Conservation (phyloP, 2,329 filamentous ascomycete genomes). For the Xylariaceae sp. region DNA sequence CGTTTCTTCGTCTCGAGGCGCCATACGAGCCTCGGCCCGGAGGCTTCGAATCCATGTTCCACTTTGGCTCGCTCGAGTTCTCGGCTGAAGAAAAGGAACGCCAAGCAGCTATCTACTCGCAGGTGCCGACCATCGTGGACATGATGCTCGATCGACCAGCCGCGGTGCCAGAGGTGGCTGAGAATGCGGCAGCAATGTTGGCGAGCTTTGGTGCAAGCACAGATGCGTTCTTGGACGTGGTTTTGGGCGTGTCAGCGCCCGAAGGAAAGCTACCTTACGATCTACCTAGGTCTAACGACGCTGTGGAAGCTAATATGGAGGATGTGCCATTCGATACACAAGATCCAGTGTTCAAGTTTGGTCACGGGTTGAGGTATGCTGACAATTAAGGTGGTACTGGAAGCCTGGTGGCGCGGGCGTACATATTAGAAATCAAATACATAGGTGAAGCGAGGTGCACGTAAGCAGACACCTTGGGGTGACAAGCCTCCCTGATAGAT, state of each 20-base stretch:
- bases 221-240: conserved; percentile 39
- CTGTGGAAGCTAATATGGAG: conserved; percentile 28
- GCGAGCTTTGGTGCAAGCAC: conserved; percentile 35
- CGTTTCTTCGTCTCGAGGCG: conserved; percentile 34
- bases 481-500: too few relatives aligned
- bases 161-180: conserved; percentile 37
- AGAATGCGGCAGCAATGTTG: conserved; percentile 32
- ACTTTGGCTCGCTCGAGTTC: conserved; percentile 36
- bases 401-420: too few relatives aligned
- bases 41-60: conserved; percentile 35
- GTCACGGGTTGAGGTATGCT: conserved; percentile 20
- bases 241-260: conserved; percentile 33
- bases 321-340: conserved; percentile 22
- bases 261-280: conserved; percentile 42
- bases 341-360: conserved; percentile 21
- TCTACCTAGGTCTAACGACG: conserved; percentile 36
- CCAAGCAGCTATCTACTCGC: conserved; percentile 34
- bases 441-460: too few relatives aligned
- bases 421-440: too few relatives aligned
- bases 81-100: conserved; percentile 33
- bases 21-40: conserved; percentile 37
- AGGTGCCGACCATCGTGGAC: conserved; percentile 37
- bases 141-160: conserved; percentile 40
- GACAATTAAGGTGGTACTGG: too few relatives aligned
- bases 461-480: too few relatives aligned